Conservation (phyloP, 2,329 filamentous ascomycete species). For the Claviceps citrina region DNA sequence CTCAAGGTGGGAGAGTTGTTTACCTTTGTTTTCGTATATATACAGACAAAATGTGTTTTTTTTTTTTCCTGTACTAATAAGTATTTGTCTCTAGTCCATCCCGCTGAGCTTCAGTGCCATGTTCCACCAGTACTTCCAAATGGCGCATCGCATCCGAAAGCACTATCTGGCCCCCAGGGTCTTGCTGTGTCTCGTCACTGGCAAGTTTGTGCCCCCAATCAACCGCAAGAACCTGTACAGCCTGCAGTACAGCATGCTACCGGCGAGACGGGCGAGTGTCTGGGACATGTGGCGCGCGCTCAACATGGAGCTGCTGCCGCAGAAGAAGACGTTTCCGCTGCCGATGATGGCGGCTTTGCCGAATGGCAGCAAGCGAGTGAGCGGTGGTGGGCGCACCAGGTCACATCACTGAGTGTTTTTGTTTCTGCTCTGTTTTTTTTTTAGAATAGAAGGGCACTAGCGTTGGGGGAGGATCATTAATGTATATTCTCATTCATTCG, state of each 20-base stretch:
- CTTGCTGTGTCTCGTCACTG: slow-evolving; percentile 72
- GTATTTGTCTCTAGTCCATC: slow-evolving; percentile 49
- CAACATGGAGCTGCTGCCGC: slow-evolving; percentile 31
- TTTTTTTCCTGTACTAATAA: background rate
- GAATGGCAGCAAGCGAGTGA: slow-evolving; percentile 17
- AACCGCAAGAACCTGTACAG: slow-evolving; percentile 91
- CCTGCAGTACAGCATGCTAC: slow-evolving; percentile 95
- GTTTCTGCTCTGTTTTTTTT: background rate
- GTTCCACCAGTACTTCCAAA: slow-evolving; percentile 95
- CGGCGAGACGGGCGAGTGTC: slow-evolving; percentile 63
- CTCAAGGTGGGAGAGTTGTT: slow-evolving; percentile 57
- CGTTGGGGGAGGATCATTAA: too few relatives aligned
- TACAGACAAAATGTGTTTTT: too few relatives aligned
- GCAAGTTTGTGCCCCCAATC: slow-evolving; percentile 86
- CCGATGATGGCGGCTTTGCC: slow-evolving; percentile 19
- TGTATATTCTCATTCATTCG: background rate
- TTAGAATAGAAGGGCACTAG: background rate
- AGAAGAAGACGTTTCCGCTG: slow-evolving; percentile 27
- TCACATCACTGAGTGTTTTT: slow-evolving; percentile 6
- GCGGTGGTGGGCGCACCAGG: slow-evolving; percentile 15
- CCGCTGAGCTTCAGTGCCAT: slow-evolving; percentile 83
- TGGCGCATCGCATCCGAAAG: slow-evolving; percentile 79
- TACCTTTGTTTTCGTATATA: too few relatives aligned
- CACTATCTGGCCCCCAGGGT: slow-evolving; percentile 88
- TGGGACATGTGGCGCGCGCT: slow-evolving; percentile 72